These are phyloP conservation scores for Erodium chrysanthum DNA, from an alignment of 441 rosid species.

Conservation along the genomic window DNA sequence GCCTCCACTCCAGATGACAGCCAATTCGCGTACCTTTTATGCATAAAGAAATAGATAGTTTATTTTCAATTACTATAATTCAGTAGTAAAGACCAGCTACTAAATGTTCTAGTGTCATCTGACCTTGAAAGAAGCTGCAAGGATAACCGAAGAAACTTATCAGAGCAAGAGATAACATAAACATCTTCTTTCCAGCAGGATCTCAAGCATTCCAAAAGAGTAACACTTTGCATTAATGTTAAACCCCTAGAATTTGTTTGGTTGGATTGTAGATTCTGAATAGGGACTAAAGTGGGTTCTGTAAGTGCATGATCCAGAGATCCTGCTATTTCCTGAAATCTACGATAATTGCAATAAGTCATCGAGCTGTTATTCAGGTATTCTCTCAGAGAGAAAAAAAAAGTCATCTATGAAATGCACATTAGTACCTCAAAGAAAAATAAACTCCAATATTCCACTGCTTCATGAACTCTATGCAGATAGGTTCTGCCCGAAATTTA, in stretches of 20 bases:
- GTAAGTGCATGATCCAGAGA: slow-evolving; percentile 69
- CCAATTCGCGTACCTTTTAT: slow-evolving; percentile 69
- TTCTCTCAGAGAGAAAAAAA: neutral
- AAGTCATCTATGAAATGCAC: slow-evolving; percentile 15
- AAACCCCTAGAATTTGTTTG: slow-evolving; percentile 31
- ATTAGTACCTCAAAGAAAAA: slow-evolving; percentile 73
- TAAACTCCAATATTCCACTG: slow-evolving; percentile 94
- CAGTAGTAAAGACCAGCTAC: neutral
- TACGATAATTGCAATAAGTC: slow-evolving; percentile 24
- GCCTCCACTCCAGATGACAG: slow-evolving; percentile 68
- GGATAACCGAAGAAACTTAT: slow-evolving; percentile 92
- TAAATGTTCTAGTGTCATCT: slow-evolving; percentile 18
- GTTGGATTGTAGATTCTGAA: slow-evolving; percentile 41
- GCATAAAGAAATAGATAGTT: slow-evolving; percentile 15
- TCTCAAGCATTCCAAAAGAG: slow-evolving; percentile 72
- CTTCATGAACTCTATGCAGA: slow-evolving; percentile 75
- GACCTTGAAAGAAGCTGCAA: slow-evolving; percentile 90
- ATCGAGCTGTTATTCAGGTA: neutral
- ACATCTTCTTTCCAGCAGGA: slow-evolving; percentile 93
- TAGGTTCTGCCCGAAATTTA: slow-evolving; percentile 64
- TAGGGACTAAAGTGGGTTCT: slow-evolving; percentile 45
- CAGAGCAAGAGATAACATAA: slow-evolving; percentile 75
- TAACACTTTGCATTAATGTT: slow-evolving; percentile 62
- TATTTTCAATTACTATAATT: neutral
- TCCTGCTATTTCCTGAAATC: slow-evolving; percentile 98